Percentiles rank a stretch among this genome's conserved stretches.
phyloP scores from a whole-genome alignment of 768 basidiomycete species.

The Rhodotorula paludigena region DNA sequence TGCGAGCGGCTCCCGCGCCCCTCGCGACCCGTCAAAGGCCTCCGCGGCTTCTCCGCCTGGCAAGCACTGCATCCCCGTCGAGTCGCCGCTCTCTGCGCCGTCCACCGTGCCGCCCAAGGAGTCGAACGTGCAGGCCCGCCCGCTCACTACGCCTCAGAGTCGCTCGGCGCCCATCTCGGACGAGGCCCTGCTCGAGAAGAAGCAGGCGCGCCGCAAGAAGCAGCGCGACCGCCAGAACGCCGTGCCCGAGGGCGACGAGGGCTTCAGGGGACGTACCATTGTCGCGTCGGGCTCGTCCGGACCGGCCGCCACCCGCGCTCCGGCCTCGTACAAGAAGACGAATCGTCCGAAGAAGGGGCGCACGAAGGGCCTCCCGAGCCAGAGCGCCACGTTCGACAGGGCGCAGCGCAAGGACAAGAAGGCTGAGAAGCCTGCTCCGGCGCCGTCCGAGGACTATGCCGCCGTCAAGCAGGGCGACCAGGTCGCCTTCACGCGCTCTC shows the following conservation, averaged over 20 bases:
- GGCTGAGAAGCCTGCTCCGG: not conserved
- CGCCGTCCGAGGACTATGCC: not conserved
- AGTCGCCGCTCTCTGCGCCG: not conserved
- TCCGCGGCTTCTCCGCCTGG: not conserved
- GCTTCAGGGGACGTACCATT: not conserved
- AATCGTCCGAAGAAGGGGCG: not conserved
- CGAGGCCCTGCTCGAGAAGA: not conserved
- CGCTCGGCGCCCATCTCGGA: not conserved
- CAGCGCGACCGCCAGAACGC: not conserved
- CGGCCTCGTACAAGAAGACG: not conserved
- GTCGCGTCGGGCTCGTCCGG: not conserved
- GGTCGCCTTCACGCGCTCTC: not conserved
- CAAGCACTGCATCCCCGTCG: not conserved
- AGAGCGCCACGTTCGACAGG: not conserved
- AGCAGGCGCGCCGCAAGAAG: not conserved
- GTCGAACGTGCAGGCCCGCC: not conserved
- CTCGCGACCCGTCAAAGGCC: no score
- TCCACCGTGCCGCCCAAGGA: not conserved
- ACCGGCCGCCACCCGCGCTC: not conserved
- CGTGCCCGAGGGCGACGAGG: not conserved
- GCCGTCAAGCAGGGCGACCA: not conserved
- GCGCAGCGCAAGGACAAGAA: not conserved
- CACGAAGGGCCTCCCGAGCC: slow-evolving; percentile 2
- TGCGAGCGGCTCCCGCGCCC: no score
- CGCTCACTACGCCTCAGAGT: not conserved